phyloP scores from a whole-genome alignment of 129 eudicot species.

The Artemisia argyi region DNA sequence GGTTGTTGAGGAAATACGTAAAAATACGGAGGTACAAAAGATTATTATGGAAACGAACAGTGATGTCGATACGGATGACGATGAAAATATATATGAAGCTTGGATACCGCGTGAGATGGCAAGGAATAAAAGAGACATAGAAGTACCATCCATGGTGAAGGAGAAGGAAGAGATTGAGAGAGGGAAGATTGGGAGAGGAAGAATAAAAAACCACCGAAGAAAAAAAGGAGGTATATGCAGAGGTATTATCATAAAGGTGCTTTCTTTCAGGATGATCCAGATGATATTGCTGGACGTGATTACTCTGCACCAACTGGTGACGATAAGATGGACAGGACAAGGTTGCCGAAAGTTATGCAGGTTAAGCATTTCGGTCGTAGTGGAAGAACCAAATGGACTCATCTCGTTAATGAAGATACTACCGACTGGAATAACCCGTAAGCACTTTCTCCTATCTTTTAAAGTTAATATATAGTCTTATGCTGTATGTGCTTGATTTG shows the following conservation, averaged over 20 bases:
- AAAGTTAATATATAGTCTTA: too few species aligned
- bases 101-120: conserved; percentile 89
- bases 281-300: conserved; percentile 75
- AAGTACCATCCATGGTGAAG: conserved; percentile 51
- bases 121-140: conserved; percentile 91
- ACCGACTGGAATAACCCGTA: conserved; percentile 92
- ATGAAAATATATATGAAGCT: conserved; percentile 78
- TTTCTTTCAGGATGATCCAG: conserved; percentile 71
- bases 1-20: conserved; percentile 78
- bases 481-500: too few species aligned
- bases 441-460: conserved; percentile 13
- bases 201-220: conserved; percentile 69
- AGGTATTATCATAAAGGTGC: conserved; percentile 94
- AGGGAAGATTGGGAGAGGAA: conserved; percentile 90
- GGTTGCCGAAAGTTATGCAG: conserved; percentile 85
- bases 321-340: conserved; percentile 81
- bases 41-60: conserved; percentile 67
- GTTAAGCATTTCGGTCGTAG: conserved; percentile 90
- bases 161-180: conserved; percentile 91
- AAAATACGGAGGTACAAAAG: conserved; percentile 68
- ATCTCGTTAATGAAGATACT: conserved; percentile 86
- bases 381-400: conserved; percentile 90
- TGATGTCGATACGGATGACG: conserved; percentile 85
- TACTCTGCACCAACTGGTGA: conserved; percentile 89
- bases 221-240: conserved; percentile 95